Evolutionary conservation across 306 rosid genomes (phyloP).

Genomic region (Vigna hirtella): DNA sequence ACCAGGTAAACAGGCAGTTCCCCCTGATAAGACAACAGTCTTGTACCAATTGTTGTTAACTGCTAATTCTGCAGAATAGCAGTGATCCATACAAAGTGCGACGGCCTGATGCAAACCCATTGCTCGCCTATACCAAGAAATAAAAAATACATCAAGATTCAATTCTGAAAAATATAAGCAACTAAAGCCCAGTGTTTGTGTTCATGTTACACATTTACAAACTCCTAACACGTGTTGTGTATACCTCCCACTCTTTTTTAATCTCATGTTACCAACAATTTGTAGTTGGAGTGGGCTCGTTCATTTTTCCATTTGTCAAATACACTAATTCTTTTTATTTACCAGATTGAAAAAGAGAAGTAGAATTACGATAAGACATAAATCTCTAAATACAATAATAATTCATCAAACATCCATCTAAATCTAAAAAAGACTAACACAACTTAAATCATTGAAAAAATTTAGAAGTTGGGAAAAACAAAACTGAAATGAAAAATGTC

Average conservation of each 20-base stretch:
- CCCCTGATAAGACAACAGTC: slow-evolving; percentile 79
- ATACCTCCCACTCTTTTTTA: not conserved
- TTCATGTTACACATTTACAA: not conserved
- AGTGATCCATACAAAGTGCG: slow-evolving; percentile 86
- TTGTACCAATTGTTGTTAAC: slow-evolving; percentile 68
- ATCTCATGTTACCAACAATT: not conserved
- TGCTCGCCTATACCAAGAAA: slow-evolving; percentile 58
- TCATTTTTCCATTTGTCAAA: slow-evolving; percentile 14
- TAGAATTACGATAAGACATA: not conserved
- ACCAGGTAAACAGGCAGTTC: slow-evolving; percentile 87
- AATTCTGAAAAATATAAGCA: slow-evolving; percentile 5
- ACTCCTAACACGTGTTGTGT: not conserved
- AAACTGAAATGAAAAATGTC: not conserved
- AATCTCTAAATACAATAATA: not conserved
- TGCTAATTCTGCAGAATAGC: slow-evolving; percentile 67
- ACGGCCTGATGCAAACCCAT: slow-evolving; percentile 91
- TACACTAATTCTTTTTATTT: not conserved
- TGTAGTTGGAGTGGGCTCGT: not conserved
- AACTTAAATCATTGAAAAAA: not conserved
- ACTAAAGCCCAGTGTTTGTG: not conserved
- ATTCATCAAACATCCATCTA: not conserved
- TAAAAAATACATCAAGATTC: slow-evolving; percentile 1
- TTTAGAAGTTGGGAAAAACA: not conserved
- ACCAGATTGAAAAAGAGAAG: not conserved
- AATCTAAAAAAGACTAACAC: not conserved